Evolutionary conservation across 225 moss, liverwort and hornwort genomes (phyloP).

Genomic region (Neckera pumila): DNA sequence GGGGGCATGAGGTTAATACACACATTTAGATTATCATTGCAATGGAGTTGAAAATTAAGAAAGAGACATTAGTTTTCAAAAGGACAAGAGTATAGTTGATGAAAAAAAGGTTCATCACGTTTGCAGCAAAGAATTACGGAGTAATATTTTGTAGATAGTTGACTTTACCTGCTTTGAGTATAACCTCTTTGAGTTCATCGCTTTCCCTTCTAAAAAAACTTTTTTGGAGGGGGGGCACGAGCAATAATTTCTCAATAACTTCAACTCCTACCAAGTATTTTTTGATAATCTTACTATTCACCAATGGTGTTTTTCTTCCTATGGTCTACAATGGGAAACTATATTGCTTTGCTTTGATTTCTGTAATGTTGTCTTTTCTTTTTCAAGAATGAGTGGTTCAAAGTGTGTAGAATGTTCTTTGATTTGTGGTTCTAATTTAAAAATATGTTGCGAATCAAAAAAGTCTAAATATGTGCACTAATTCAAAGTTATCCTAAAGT

Average conservation of each 20-base stretch:
- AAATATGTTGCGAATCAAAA: not conserved
- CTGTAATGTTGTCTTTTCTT: too few relatives aligned
- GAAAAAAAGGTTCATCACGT: not conserved
- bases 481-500: not conserved
- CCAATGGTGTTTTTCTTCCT: not conserved
- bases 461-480: not conserved
- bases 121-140: not conserved
- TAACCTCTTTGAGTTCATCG: too few relatives aligned
- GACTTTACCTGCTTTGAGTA: not conserved
- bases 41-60: not conserved
- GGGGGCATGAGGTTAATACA: not conserved
- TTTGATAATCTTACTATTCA: not conserved
- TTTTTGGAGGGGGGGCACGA: too few relatives aligned
- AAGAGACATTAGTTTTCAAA: not conserved
- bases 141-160: not conserved
- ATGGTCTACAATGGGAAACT: rapidly evolving
- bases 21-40: not conserved
- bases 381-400: not conserved
- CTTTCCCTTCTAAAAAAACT: not conserved
- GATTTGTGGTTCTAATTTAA: rapidly evolving
- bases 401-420: not conserved
- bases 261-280: not conserved
- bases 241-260: not conserved
- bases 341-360: not conserved
- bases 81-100: not conserved